These are phyloP conservation scores for Lizonia empirigonia DNA, from an alignment of 2,329 filamentous ascomycete species.

Conservation along the genomic window DNA sequence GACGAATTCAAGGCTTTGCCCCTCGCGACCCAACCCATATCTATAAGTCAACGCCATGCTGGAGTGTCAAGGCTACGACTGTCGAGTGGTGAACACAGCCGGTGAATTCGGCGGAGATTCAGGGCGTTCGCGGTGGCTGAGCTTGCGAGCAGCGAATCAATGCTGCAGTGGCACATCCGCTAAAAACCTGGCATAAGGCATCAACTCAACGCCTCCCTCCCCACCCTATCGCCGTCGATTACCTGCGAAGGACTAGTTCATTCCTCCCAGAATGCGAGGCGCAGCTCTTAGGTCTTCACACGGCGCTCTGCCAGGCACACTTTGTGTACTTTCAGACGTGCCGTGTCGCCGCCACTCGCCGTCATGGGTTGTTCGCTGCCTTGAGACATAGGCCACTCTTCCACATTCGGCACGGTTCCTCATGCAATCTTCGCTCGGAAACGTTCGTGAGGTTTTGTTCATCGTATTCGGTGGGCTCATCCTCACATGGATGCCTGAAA, in stretches of 20 bases:
- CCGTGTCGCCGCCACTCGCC: constrained; percentile 18
- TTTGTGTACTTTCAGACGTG: constrained; percentile 7
- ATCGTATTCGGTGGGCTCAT: constrained; percentile 12
- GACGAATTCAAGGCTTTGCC: constrained; percentile 22
- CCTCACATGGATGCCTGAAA: constrained; percentile 16
- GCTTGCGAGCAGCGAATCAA: neutral
- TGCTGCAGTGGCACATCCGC: constrained; percentile 7
- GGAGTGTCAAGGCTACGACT: constrained; percentile 35
- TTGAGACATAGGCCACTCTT: constrained; percentile 29
- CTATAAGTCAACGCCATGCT: constrained; percentile 33
- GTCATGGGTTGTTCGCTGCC: constrained; percentile 36
- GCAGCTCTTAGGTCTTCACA: constrained; percentile 25
- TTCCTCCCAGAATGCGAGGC: constrained; percentile 29
- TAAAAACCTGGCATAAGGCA: constrained; percentile 11
- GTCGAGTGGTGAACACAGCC: constrained; percentile 31
- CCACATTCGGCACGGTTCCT: constrained; percentile 17
- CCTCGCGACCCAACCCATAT: constrained; percentile 16
- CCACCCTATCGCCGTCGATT: constrained; percentile 27
- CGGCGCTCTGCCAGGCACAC: constrained; percentile 24
- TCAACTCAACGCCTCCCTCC: constrained; percentile 18
- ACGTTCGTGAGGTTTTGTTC: neutral
- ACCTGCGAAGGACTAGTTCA: constrained; percentile 20
- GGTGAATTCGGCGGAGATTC: constrained; percentile 20
- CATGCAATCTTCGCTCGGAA: constrained; percentile 21
- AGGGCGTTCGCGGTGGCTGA: constrained; percentile 12